Base-by-base conservation (phyloP, 768 basidiomycete species). In the Pholiota molesta region DNA sequence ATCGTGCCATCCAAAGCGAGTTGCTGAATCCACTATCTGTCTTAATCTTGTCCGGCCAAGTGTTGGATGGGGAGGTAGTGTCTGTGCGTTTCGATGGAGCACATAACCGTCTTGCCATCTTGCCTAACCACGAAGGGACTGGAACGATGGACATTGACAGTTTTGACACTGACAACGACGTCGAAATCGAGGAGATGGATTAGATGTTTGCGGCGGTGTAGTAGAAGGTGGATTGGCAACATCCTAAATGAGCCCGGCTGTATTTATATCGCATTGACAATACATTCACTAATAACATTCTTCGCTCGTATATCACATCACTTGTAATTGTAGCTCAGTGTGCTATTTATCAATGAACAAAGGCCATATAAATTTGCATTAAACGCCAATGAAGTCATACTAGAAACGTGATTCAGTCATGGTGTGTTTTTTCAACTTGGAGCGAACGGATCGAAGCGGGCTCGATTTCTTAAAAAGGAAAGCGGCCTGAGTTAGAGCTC, bases 11-110 rank as follows among this genome's bases (percentile, higher is more conserved):
- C 66, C 96, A 97, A 76, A 89, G 84, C 68, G 94, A 98, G 69
- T 81, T 99, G 37, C 82, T 99, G 69, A 96, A 97, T 72, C 97
- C 96, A 13, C 78, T 99, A 39, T 93, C 94, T 16, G 79, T 90
- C 59, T 83, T 91, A 81, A 81, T 99, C 45, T 86, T 99, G 52
- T 89, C 93, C 42, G 92, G 91, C 66, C 84, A 87, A 45, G 79
- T 98, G 55, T 80, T 86, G 44, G 95, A 98, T 57, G 89, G 88
- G 14, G 97, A 99, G 75, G 83, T 73, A 0, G 91, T 92, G 7
- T 75, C 75, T 28, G 82, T 98, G 55, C 83, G 83, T 23, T 95
- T 94, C 64, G 94, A 98, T 69, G 86, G 90, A 2, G 88, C 88
- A 19, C 85, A 83, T 62, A 98, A 99, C 75, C 84, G 87, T 40